Conservation (phyloP, 148 eudicot genomes). For the Euryodendron excelsum region DNA sequence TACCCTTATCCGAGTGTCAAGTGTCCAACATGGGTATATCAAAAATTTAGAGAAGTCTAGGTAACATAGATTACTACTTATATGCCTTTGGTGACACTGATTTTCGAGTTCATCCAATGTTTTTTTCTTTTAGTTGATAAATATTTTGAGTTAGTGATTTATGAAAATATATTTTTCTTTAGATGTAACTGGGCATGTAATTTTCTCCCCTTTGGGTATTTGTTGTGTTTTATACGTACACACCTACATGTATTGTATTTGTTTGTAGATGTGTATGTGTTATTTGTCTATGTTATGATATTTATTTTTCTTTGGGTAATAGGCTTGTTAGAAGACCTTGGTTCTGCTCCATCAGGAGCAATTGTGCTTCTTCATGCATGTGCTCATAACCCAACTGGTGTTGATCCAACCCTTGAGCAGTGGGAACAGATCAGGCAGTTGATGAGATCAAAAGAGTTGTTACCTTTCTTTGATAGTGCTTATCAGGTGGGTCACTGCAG, state of each 20-base stretch:
- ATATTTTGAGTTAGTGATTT: not conserved
- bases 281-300: conserved; percentile 3
- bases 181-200: not conserved
- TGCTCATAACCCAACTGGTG: conserved; percentile 99
- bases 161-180: not conserved
- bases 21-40: no score
- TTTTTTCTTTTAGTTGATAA: not conserved
- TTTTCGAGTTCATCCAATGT: not conserved
- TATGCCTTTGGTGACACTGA: not conserved
- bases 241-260: not conserved
- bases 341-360: conserved; percentile 91
- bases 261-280: not conserved
- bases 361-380: conserved; percentile 98
- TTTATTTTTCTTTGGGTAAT: conserved; percentile 14
- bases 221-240: not conserved
- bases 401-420: conserved; percentile 87
- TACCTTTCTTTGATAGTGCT: conserved; percentile 98
- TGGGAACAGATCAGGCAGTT: conserved; percentile 85
- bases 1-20: no score
- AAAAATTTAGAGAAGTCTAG: no score
- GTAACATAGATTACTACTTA: no score
- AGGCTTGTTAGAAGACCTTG: conserved; percentile 91
- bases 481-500: conserved; percentile 63
- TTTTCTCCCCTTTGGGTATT: not conserved
- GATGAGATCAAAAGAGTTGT: conserved; percentile 69